Base-by-base conservation (phyloP, 2,329 filamentous ascomycete genomes). In the Aphanocladium album region DNA sequence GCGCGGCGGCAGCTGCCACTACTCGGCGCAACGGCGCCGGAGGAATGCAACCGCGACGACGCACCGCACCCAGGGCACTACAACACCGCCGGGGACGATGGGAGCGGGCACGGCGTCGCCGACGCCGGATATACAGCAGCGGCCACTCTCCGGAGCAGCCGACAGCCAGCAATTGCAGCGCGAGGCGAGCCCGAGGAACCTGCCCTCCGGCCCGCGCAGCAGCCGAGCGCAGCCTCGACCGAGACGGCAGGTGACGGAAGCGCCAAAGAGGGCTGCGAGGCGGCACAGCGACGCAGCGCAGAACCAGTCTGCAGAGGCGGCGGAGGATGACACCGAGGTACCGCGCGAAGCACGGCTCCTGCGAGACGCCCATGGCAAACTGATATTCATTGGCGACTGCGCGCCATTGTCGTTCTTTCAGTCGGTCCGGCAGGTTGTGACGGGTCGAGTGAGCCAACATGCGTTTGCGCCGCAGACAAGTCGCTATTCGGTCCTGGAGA, bases 331-430 rank as follows among this genome's bases (percentile, higher is more conserved):
- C 62, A 80, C 80, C 0, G 80, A 83, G 23, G 81, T 83, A 3
- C 81, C 80, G 2, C 74, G 80, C 1, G 81, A 84, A 61, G 81
- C 81, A 2, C 73, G 80, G 2, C 70, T 83, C 5, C 70, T 83
- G 0, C 77, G 77, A 46, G 81, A 84, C 63, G 75, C 79, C 0
- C 79, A 81, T 60, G 81, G 81, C 1, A 82, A 82, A 64, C 67
- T 83, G 23, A 79, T 82, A 33, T 84, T 84, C 66, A 80, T 83
- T 25, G 81, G 81, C 5, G 81, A 84, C 66, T 83, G 81, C 64
- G 81, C 81, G 5, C 81, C 81, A 0, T 69, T 84, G 21, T 83
- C 81, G 0, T 80, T 84, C 62, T 83, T 83, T 64, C 80, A 83
- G 64, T 82, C 80, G 0, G 77, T 83, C 7, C 74, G 81, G 2